Percentiles rank a stretch among this genome's conserved stretches.
Conservation (phyloP, 306 rosid species). For the Pyrus pyrifolia region DNA sequence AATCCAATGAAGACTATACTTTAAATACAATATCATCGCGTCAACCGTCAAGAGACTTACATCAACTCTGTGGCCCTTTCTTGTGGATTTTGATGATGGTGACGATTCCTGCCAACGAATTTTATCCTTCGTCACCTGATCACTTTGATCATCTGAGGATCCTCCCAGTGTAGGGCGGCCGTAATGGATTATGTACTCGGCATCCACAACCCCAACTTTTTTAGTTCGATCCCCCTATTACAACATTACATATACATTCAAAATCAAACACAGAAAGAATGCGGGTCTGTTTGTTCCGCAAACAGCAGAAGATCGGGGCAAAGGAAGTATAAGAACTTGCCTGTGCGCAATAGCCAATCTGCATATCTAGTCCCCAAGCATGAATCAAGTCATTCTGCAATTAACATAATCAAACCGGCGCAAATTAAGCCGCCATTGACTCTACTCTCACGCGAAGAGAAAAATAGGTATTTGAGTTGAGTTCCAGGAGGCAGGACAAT, state of each 20-base stretch:
- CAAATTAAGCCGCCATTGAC: background rate
- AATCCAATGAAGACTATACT: background rate
- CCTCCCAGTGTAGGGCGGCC: conserved; percentile 92
- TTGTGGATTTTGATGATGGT: background rate
- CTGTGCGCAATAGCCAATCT: conserved; percentile 94
- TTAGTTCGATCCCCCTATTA: conserved; percentile 72
- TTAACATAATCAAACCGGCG: background rate
- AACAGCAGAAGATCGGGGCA: background rate
- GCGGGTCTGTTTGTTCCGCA: background rate
- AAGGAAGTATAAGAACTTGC: conserved; percentile 22
- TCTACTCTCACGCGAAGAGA: background rate
- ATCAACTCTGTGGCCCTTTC: conserved; percentile 54
- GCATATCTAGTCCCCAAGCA: conserved; percentile 95
- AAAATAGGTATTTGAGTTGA: background rate
- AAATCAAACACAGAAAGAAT: background rate
- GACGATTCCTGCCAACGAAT: conserved; percentile 35
- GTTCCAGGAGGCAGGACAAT: background rate
- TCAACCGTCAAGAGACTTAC: conserved; percentile 34
- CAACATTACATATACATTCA: background rate
- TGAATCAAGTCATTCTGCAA: conserved; percentile 84
- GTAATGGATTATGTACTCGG: conserved; percentile 75
- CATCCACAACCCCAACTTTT: conserved; percentile 84
- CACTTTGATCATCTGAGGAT: conserved; percentile 10
- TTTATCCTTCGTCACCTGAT: background rate
- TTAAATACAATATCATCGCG: background rate